Base-by-base conservation (phyloP, 192 early-diverging fungal genomes). In the Dissophora ornata region DNA sequence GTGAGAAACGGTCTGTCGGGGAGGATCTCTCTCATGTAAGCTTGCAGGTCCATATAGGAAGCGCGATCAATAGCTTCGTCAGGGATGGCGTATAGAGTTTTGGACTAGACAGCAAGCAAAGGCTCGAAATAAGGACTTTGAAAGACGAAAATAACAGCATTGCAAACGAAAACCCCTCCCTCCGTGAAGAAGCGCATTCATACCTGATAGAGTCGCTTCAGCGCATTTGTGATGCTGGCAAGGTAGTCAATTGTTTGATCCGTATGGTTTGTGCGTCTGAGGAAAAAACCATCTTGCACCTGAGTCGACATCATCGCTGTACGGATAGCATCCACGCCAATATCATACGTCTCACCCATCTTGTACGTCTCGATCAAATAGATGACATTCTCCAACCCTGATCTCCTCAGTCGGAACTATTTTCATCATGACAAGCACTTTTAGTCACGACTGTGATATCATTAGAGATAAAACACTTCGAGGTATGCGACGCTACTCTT, bases 341-440 rank as follows among this genome's bases (percentile, higher is more conserved):
- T 82, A 19, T 85, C 71, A 10, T 81, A 69, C 4, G 83, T 86
- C 3, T 87, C 89, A n/a, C 90, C 88, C 0, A 82, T 71, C 47
- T 87, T 86, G 44, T 87, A 84, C 21, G 94, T 92, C 80, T 99
- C 97, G 22, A 99, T 81, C 24, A 99, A 75, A 62, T 99, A 99
- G 33, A 96, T 88, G 12, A 95, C 82, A 57, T 96, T 84, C 15
- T 77, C 79, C 26, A 92, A 71, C 4, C 93, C 93, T 21, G 93
- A 88, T 33, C 79, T 81, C 36, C 77, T 78, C 10, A 98, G 80
- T 6, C 96, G 92, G 36, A 90, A 85, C 86, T 92, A 79, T 40
- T 16, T 32, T 29, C 12, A 69, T 55, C 22, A 51, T 15, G 45
- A 67, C 13, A 60, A n/a, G n/a, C n/a, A n/a, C n/a, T n/a, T n/a